Percentiles rank a stretch among this genome's conserved stretches.
These are phyloP conservation scores for Syncephalis plumigaleata DNA, from an alignment of 371 early-diverging fungal species.

Conservation along the genomic window DNA sequence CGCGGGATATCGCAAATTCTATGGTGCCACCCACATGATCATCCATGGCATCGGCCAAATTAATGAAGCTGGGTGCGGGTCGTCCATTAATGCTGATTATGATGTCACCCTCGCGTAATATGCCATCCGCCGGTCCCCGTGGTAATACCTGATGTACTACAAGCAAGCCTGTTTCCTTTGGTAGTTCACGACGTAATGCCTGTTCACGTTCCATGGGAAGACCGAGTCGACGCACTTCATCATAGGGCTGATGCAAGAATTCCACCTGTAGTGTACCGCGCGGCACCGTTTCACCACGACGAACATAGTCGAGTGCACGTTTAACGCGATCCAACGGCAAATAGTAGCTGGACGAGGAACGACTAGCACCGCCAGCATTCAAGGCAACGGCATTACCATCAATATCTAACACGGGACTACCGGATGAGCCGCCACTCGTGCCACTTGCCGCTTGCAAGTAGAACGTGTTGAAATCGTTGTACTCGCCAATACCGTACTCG, in stretches of 20 bases:
- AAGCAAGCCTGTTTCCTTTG: constrained; percentile 55
- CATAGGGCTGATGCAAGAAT: constrained; percentile 40
- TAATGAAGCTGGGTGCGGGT: constrained; percentile 41
- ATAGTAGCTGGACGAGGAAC: constrained; percentile 35
- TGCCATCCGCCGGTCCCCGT: constrained; percentile 40
- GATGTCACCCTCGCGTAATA: constrained; percentile 60
- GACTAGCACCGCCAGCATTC: constrained; percentile 40
- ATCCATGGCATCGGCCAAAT: constrained; percentile 46
- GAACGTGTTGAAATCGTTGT: constrained; percentile 51
- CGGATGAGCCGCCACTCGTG: constrained; percentile 46
- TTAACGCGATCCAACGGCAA: constrained; percentile 48
- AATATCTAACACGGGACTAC: constrained; percentile 48
- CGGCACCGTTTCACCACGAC: constrained; percentile 28
- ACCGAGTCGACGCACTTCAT: constrained; percentile 36
- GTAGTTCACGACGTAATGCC: constrained; percentile 26
- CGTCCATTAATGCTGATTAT: constrained; percentile 34
- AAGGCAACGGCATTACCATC: constrained; percentile 47
- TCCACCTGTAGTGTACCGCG: constrained; percentile 64
- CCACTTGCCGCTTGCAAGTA: constrained; percentile 50
- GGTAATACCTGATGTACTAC: constrained; percentile 47
- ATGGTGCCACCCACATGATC: constrained; percentile 35
- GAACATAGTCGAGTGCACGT: constrained; percentile 39
- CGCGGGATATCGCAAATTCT: constrained; percentile 47
- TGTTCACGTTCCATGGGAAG: constrained; percentile 33
- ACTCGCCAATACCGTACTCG: constrained; percentile 44